A percentile compares a stretch with the other conserved stretches of the same genome.
Evolutionary conservation across 352 stramenopile genomes (phyloP).

Genomic region (Phytopythium helicoides): DNA sequence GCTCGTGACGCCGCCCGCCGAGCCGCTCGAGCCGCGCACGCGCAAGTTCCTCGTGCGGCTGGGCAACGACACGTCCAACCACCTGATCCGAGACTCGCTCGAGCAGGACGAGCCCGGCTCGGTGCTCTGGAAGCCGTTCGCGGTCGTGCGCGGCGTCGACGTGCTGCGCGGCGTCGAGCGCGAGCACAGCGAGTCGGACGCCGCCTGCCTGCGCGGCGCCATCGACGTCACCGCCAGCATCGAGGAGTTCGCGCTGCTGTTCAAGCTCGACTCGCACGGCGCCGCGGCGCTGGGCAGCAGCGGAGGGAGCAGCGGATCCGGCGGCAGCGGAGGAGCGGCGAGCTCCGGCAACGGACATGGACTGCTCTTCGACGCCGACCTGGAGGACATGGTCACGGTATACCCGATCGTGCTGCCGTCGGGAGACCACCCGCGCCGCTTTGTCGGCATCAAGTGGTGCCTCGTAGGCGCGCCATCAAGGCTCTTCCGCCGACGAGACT

Average conservation of each 20-base stretch:
- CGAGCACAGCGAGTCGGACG: conserved; percentile 36
- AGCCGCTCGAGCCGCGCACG: conserved; percentile 66
- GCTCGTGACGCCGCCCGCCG: conserved; percentile 38
- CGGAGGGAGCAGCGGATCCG: background rate
- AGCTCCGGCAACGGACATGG: conserved; percentile 27
- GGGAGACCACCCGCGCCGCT: conserved; percentile 63
- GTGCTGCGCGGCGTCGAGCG: conserved; percentile 47
- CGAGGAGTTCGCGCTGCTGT: conserved; percentile 81
- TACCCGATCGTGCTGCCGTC: conserved; percentile 75
- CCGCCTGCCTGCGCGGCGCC: conserved; percentile 60
- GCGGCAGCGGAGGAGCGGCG: background rate
- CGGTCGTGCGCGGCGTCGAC: conserved; percentile 45
- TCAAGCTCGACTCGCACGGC: conserved; percentile 71
- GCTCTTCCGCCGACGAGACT: conserved; percentile 75
- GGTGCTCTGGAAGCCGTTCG: conserved; percentile 56
- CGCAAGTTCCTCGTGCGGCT: conserved; percentile 77
- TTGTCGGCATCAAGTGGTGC: conserved; percentile 83
- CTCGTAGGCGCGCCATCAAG: conserved; percentile 68
- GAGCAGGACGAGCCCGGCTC: conserved; percentile 35
- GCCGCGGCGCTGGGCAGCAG: conserved; percentile 4
- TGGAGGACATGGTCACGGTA: conserved; percentile 68
- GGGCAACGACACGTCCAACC: conserved; percentile 80
- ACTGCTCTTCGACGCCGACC: conserved; percentile 74
- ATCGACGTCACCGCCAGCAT: conserved; percentile 77
- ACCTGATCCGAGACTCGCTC: conserved; percentile 71